Evolutionary conservation across 2,329 filamentous ascomycete genomes (phyloP), one percentile per base, ranked within the genome.

Genomic region (Ceratocystis ficicola): DNA sequence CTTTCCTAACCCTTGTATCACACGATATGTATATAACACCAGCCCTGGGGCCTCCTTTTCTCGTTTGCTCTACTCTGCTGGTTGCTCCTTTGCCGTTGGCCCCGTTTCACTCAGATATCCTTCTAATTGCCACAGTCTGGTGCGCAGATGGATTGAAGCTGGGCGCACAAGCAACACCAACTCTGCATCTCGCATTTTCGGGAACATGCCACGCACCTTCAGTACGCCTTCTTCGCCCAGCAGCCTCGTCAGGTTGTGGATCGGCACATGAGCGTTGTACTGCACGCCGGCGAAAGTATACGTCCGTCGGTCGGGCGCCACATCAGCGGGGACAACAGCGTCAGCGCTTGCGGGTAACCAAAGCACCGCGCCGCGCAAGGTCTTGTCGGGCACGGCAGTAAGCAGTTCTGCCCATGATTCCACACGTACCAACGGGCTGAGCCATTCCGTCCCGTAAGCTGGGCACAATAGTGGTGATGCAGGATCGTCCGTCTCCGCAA

Each of bases 111-210:
- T 7, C 8, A 63, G 46, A 69, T 82, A 86, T 1, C 82, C 82
- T 68, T 86, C 80, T 7, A 86, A 71, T 68, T 79, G 81, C 83
- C 83, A 86, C 6, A 86, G 74, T 64, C 78, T 75, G 65, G 78
- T 66, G 72, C 83, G 80, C 59, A 83, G 62, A 15, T 75, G 72
- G 25, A 76, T 71, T 6, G 78, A 80, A 46, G 75, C 73, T 57
- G 69, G 68, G 70, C 74, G 69, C 73, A 75, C 68, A 65, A 83
- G 70, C 67, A 83, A 73, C 64, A 78, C 75, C 22, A 80, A 72
- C 7, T 72, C 75, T 1, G 75, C 75, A 0, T 77, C 72, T 2
- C 69, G 70, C 25, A 80, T 75, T 25, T 75, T 66, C 0, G 66
- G 46, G 0, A 76, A 72, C 30, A 74, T 72, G 0, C 71, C 41